Evolutionary conservation across 352 stramenopile species (phyloP), one percentile per base, ranked within the genome.

Genomic region (Aphanomyces euteiches): DNA sequence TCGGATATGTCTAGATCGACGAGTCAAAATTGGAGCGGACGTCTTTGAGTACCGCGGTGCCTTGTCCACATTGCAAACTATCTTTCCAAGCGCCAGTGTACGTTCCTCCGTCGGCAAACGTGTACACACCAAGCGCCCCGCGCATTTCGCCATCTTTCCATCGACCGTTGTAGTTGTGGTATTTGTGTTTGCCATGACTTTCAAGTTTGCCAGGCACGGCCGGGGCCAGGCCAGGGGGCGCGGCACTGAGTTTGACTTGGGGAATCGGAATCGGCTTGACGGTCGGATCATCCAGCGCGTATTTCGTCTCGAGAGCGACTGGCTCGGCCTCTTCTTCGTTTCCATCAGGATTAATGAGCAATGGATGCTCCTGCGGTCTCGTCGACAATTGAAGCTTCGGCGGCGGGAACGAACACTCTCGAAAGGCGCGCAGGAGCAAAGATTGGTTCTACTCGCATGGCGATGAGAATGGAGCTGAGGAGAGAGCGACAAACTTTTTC

Each of bases 111-210:
- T 92, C 84, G 7, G 81, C 81, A 66, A 89, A 92, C 37, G 78
- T 77, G 67, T 89, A 92, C 10, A 90, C 80, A 34, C 84, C 84
- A 59, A 90, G 73, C 13, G 74, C 60, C 10, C 82, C 75, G 6
- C 85, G 80, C 82, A 92, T 92, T 73, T 88, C 77, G 28, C 84
- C 84, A 21, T 78, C 58, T 69, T 85, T 87, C 84, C 84, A 92
- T 34, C 79, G 80, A 4, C 84, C 84, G 7, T 82, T 85, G 74
- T 90, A 92, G 19, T 73, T 82, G 68, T 88, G 83, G 71, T 84
- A 92, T 0, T 36, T 36, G 67, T 92, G 84, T 43, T 87, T 89
- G 4, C 82, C 82, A 38, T 83, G 81, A 45, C 81, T 89, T 68
- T 90, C 82, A 38, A 88, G 78, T 54, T 82, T 77, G 0, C 82